phyloP scores from a whole-genome alignment of 176 grass and related monocot genomes.

The Eleusine coracana region DNA sequence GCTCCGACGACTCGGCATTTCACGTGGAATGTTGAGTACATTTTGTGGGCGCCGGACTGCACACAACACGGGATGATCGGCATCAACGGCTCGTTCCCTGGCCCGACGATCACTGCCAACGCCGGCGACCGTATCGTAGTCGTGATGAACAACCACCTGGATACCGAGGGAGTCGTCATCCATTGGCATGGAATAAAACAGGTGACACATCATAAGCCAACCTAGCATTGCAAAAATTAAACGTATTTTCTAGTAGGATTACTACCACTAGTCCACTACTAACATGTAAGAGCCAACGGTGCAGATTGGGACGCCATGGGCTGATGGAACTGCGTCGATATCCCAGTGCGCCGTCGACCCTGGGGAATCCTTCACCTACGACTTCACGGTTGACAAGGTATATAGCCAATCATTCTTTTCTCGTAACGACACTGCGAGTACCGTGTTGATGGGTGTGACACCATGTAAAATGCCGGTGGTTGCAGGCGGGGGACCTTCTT shows the following conservation, averaged over 20 bases:
- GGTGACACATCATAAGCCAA: conserved; percentile 24
- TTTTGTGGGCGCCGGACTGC: conserved; percentile 86
- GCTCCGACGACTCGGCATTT: conserved; percentile 50
- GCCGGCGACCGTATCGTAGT: conserved; percentile 74
- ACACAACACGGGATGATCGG: conserved; percentile 62
- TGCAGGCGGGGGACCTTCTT: conserved; percentile 81
- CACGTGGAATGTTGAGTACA: conserved; percentile 77
- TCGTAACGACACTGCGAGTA: too few species aligned
- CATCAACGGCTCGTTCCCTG: conserved; percentile 85
- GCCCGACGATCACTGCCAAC: conserved; percentile 63
- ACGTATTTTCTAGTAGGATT: too few species aligned
- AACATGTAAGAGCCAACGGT: not conserved
- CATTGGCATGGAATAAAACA: conserved; percentile 94
- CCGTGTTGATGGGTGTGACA: too few species aligned
- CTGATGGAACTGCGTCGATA: not conserved
- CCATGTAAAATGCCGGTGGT: not conserved
- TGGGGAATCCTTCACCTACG: not conserved
- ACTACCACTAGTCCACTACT: not conserved
- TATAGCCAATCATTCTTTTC: not conserved
- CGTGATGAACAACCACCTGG: conserved; percentile 69
- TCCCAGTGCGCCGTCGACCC: not conserved
- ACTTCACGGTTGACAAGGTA: not conserved
- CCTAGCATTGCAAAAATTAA: not conserved
- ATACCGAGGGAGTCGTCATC: conserved; percentile 85
- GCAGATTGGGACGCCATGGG: conserved; percentile 22